phyloP scores from a whole-genome alignment of 2,329 filamentous ascomycete genomes.

The Ophiostoma novo-ulmi region DNA sequence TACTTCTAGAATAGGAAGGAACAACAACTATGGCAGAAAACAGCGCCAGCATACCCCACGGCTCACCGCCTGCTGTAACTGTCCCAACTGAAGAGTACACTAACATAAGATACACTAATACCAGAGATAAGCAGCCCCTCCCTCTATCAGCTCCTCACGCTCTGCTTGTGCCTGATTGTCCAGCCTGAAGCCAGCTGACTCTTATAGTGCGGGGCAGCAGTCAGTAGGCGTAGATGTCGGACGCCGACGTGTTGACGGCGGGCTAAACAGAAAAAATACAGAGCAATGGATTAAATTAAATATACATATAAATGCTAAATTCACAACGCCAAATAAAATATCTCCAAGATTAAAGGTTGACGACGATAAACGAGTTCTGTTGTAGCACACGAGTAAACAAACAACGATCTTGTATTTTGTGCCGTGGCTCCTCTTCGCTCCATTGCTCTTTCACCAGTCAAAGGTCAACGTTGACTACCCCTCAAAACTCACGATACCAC shows the following conservation, averaged over 20 bases:
- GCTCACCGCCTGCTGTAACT: conserved; percentile 17
- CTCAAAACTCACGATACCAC: neutral
- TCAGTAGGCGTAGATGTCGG: neutral
- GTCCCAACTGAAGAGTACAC: neutral
- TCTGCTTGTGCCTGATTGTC: neutral
- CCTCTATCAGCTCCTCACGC: neutral
- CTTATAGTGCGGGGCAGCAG: conserved; percentile 11
- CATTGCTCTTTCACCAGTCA: neutral
- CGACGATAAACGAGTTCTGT: neutral
- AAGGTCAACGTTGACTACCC: neutral
- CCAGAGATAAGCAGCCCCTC: conserved; percentile 8
- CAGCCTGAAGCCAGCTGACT: neutral
- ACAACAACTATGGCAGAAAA: conserved; percentile 12
- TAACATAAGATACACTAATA: neutral
- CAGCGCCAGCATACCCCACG: neutral
- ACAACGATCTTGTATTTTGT: neutral
- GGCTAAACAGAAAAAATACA: conserved; percentile 12
- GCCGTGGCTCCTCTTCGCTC: neutral
- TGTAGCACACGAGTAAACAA: neutral
- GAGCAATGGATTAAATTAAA: neutral
- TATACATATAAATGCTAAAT: neutral
- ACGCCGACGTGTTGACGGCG: conserved; percentile 2
- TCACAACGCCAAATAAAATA: neutral
- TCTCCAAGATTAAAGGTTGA: neutral
- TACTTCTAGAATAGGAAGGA: conserved; percentile 17